Base-by-base conservation (phyloP, 2,329 filamentous ascomycete species). In the Ilyonectria mors-panacis region DNA sequence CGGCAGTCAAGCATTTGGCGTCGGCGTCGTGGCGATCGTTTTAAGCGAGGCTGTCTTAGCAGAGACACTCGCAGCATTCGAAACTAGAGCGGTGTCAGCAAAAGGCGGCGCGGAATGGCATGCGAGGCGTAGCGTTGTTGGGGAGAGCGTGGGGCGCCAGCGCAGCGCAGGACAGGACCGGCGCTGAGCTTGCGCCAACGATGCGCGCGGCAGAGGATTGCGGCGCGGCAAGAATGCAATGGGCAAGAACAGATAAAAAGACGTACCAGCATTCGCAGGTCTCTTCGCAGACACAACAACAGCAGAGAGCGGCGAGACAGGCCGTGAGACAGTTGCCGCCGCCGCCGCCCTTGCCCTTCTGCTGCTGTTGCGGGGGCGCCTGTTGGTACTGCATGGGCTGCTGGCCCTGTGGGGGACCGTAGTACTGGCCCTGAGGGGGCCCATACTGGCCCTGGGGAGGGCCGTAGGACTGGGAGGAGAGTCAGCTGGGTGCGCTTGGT, bases 211-310 rank as follows among this genome's bases (percentile, higher is more conserved):
- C 30, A 51, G 28, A 26, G 53, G 21, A 55, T 63, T 59, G 63
- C 57, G 70, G 47, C 35, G 57, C 50, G 50, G 51, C 58, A 44
- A 64, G 23, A 39, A 45, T 10, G 39, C 37, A 39, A 45, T 21
- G 47, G 15, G n/a, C 15, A n/a, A 21, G 39, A 28, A 10, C 19
- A 19, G 17, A n/a, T 3, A 37, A 21, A 57, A 6, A 35, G 30
- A 71, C 73, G 55, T 80, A 82, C 82, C 85, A 87, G 70, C 82
- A 84, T 73, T 87, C 85, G 76, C 85, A 87, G 33, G 80, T 81
- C 70, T 86, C 85, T 63, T 87, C 85, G 48, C 81, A 79, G 60
- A 84, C 81, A 69, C 84, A 87, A 77, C 85, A 87, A 77, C 83
- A 86, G 78, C 85, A 87, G 60, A 87, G 73, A 17, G 81, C 79